phyloP scores from a whole-genome alignment of 371 early-diverging fungal species.

The Dichotomocladium elegans region DNA sequence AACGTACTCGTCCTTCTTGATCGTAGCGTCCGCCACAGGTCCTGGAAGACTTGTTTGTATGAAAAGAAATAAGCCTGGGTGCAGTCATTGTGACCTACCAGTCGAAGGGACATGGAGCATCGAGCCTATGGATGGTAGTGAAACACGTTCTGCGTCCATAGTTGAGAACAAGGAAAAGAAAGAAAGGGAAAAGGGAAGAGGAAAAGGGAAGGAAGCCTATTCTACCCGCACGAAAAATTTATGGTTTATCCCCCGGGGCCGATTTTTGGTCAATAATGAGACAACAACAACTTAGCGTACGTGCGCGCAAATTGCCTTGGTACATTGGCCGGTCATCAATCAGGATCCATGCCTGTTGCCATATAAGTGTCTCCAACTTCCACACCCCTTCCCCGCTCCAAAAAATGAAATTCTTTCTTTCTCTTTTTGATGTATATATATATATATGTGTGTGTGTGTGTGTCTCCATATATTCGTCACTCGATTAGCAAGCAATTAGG shows the following conservation, averaged over 20 bases:
- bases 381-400: no score
- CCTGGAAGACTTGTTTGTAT: not conserved
- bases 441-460: no score
- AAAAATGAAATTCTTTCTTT: no score
- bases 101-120: not conserved
- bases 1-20: not conserved
- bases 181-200: not conserved
- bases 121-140: slow-evolving; percentile 7
- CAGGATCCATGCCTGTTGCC: no score
- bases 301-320: not conserved
- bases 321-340: not conserved
- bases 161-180: not conserved
- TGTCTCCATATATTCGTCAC: no score
- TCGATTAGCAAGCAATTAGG: not conserved
- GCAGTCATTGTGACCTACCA: not conserved
- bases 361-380: no score
- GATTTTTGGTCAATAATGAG: not conserved
- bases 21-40: not conserved
- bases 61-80: not conserved
- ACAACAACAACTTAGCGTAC: not conserved
- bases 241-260: not conserved
- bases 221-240: no score
- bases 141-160: slow-evolving; percentile 10
- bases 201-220: slow-evolving; percentile 1
- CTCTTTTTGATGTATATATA: no score